phyloP scores from a whole-genome alignment of 768 basidiomycete genomes.

The Naganishia antarctica region DNA sequence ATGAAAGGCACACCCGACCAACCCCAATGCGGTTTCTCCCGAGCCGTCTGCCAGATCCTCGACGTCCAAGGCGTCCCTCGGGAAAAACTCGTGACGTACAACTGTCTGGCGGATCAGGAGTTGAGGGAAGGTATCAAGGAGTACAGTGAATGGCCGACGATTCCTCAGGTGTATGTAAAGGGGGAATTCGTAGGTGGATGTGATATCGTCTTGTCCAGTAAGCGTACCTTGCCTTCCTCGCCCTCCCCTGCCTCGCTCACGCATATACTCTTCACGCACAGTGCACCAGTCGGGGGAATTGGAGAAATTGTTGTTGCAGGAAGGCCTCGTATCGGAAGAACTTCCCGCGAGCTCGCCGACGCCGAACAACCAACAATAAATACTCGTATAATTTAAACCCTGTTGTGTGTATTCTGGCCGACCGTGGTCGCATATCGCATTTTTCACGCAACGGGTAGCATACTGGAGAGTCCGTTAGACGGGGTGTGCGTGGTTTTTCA shows the following conservation, averaged over 20 bases:
- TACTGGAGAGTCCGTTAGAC: no score
- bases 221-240: conserved; percentile 51
- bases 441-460: no score
- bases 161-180: conserved; percentile 89
- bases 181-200: conserved; percentile 97
- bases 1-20: conserved; percentile 90
- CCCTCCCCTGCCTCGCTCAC: conserved; percentile 1
- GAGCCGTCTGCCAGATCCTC: conserved; percentile 85
- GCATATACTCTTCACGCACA: conserved; percentile 44
- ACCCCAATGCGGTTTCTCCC: conserved; percentile 92
- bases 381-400: background rate
- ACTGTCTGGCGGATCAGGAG: conserved; percentile 81
- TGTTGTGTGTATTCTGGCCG: background rate
- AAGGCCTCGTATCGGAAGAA: conserved; percentile 62
- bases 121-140: conserved; percentile 85
- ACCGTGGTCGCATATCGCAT: no score
- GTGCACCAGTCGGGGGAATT: conserved; percentile 97
- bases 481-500: no score
- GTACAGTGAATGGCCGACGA: conserved; percentile 97
- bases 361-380: conserved; percentile 29
- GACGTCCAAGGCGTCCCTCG: conserved; percentile 70
- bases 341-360: conserved; percentile 31
- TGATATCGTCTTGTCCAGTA: conserved; percentile 85
- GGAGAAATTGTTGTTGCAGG: conserved; percentile 69
- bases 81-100: conserved; percentile 81